Conservation (phyloP, 495 filamentous ascomycete genomes). For the Aspergillus incahuasiensis region DNA sequence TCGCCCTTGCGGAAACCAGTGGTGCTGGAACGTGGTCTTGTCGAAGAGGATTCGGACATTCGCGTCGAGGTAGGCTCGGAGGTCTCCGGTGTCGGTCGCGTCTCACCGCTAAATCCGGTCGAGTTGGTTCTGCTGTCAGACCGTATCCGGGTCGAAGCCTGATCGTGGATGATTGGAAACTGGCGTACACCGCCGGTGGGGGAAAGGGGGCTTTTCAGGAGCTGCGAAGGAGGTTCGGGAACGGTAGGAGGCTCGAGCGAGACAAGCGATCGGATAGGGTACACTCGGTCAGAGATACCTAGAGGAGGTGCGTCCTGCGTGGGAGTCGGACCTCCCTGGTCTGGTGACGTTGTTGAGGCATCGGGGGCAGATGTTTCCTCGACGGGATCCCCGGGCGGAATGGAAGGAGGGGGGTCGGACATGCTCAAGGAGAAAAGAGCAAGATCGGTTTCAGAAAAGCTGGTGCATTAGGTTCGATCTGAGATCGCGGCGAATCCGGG, state of each 20-base stretch:
- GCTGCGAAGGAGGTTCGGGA: neutral
- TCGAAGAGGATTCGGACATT: constrained; percentile 5
- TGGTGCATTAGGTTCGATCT: neutral
- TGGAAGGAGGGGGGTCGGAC: neutral
- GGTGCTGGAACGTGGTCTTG: neutral
- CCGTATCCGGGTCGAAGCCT: constrained; percentile 27
- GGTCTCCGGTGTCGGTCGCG: neutral
- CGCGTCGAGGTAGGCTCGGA: neutral
- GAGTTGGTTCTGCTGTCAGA: neutral
- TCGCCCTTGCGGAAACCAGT: neutral
- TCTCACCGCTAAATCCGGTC: neutral
- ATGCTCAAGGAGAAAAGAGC: too few species aligned
- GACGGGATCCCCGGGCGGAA: neutral
- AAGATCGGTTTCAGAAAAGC: neutral
- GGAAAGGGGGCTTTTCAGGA: neutral
- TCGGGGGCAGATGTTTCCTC: neutral
- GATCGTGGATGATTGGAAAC: constrained; percentile 31
- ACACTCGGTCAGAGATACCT: constrained; percentile 56
- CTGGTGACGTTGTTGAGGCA: neutral
- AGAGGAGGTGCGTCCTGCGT: neutral
- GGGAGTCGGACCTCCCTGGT: neutral
- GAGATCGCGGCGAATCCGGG: neutral
- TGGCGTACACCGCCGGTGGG: constrained; percentile 24
- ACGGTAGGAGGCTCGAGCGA: constrained; percentile 54
- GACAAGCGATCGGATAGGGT: constrained; percentile 72